Evolutionary conservation across 169 alveolate species (phyloP), one percentile per base, ranked within the genome.

Genomic region (Plasmodium yoelii): DNA sequence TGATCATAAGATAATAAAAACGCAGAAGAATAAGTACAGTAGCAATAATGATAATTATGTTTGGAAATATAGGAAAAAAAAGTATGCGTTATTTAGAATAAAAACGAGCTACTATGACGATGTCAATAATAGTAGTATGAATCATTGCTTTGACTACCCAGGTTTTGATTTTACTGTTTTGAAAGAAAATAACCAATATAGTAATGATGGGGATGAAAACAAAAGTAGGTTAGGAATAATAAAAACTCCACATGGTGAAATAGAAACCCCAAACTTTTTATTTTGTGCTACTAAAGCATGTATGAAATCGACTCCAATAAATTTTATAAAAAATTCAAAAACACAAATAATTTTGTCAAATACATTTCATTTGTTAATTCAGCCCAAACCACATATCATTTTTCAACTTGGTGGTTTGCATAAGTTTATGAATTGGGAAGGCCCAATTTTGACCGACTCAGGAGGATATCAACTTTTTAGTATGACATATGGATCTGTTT

Each of bases 211-310:
- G 22, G 55, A 57, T 9, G 90, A 88, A 87, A 94, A 94, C 39
- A 93, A 97, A 69, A 99, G 99, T 5, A 94, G 99, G 22, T 97
- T 98, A 28, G 95, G 98, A 2, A 93, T 95, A 42, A 71, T 99
- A 75, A 94, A 96, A n/a, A 94, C 98, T 39, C 99, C 99, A 5
- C 99, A 98, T 92, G 88, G 88, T 26, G 65, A 47, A 53, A 99
- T 99, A 19, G 93, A 94, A 56, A 98, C 99, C 8, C 99, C 99
- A 2, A 97, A 98, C 5, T 98, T 98, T 93, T 97, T 98, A 99
- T 99, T 99, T 13, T 99, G 98, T 42, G 99, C 99, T 10, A 99
- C 99, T 10, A 97, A 98, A 88, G 99, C 98, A 42, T 96, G 99
- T 24, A 87, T 95, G 87, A 94, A 94, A 71, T 95, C 94, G 6